phyloP scores from a whole-genome alignment of 768 basidiomycete genomes.

The Suillus luteus region DNA sequence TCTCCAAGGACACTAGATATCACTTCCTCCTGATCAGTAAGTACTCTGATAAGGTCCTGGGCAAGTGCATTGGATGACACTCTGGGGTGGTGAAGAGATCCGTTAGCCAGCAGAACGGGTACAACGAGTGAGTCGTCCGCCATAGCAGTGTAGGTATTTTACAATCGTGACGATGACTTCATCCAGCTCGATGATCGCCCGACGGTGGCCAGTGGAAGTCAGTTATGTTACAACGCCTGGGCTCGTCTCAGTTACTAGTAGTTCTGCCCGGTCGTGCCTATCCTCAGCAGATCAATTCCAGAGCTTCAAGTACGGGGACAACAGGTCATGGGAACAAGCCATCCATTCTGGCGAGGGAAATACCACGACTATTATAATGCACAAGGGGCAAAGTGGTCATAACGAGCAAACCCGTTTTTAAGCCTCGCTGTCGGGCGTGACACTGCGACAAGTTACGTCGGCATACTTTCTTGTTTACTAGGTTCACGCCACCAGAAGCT shows the following conservation, averaged over 20 bases:
- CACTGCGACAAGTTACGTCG: not conserved
- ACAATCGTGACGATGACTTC: not conserved
- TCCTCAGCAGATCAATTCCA: not conserved
- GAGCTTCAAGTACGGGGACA: constrained; percentile 2
- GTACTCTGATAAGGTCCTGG: constrained; percentile 57
- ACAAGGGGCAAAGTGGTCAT: not conserved
- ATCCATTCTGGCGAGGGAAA: not conserved
- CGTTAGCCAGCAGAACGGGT: constrained; percentile 59
- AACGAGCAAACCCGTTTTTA: not conserved
- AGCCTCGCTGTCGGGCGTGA: not conserved
- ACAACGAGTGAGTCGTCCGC: constrained; percentile 49
- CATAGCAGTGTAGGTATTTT: constrained; percentile 34
- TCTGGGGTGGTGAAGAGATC: constrained; percentile 63
- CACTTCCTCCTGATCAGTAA: constrained; percentile 51
- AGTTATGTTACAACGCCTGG: not conserved
- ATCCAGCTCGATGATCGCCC: constrained; percentile 4
- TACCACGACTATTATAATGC: not conserved
- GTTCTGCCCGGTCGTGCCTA: not conserved
- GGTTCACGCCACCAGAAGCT: not conserved
- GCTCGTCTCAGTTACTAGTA: not conserved
- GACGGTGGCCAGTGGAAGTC: not conserved
- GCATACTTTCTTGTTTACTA: not conserved
- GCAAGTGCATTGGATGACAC: constrained; percentile 54
- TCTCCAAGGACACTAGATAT: constrained; percentile 57
- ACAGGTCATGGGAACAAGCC: not conserved